phyloP scores from a whole-genome alignment of 768 basidiomycete genomes.

The Boletus vinaceobasis region DNA sequence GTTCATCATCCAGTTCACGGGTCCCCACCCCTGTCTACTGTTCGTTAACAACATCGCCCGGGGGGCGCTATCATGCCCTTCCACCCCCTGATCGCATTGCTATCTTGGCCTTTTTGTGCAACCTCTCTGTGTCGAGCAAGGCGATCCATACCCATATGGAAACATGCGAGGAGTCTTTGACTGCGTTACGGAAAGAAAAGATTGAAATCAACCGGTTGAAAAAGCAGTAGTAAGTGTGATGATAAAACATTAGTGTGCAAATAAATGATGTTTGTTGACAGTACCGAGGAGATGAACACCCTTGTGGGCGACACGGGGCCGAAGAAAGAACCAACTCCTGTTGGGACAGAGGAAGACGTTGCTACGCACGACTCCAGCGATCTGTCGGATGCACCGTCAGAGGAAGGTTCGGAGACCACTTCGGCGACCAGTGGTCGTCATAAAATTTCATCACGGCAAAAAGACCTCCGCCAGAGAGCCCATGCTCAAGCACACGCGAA shows the following conservation, averaged over 20 bases:
- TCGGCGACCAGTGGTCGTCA: conserved; percentile 39
- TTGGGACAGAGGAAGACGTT: conserved; percentile 49
- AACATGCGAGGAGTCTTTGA: conserved; percentile 82
- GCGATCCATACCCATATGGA: conserved; percentile 88
- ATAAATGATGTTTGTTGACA: conserved; percentile 29
- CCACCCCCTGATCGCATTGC: conserved; percentile 78
- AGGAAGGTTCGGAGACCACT: conserved; percentile 59
- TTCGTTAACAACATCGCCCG: conserved; percentile 47
- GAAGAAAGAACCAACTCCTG: conserved; percentile 45
- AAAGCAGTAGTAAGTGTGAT: conserved; percentile 73
- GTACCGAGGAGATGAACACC: conserved; percentile 70
- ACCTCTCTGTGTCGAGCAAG: conserved; percentile 87
- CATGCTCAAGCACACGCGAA: conserved; percentile 63
- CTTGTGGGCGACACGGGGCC: conserved; percentile 51
- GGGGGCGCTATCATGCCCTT: conserved; percentile 69
- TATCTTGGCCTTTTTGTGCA: conserved; percentile 85
- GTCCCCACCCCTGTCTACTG: conserved; percentile 45
- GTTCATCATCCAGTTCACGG: conserved; percentile 48
- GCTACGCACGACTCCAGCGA: conserved; percentile 67
- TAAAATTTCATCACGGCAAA: conserved; percentile 49
- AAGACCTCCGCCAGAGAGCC: conserved; percentile 50
- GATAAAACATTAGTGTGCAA: conserved; percentile 5
- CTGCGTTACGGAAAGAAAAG: conserved; percentile 91
- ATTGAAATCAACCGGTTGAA: conserved; percentile 90
- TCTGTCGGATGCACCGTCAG: conserved; percentile 65